Percentiles rank a stretch among this genome's conserved stretches.
Conservation (phyloP, 306 rosid species). For the Crotalaria pallida region DNA sequence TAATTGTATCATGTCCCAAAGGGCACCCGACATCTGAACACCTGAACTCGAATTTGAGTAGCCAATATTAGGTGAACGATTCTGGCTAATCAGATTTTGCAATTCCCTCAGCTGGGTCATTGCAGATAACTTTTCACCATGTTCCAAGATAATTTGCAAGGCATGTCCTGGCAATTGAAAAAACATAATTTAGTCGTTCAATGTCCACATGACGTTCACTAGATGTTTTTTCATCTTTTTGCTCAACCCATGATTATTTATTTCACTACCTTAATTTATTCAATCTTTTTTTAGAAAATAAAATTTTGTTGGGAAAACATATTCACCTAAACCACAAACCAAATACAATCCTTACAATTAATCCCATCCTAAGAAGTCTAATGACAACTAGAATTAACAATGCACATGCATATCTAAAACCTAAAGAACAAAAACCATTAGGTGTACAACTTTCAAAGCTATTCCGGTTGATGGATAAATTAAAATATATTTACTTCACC, state of each 20-base stretch:
- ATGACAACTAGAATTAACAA: constrained; percentile 4
- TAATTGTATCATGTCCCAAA: constrained; percentile 93
- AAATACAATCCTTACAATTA: neutral
- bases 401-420: neutral
- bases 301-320: constrained; percentile 10
- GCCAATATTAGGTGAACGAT: constrained; percentile 49
- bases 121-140: constrained; percentile 92
- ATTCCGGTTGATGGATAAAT: neutral
- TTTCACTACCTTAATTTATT: neutral
- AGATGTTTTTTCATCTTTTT: neutral
- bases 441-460: neutral
- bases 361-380: constrained; percentile 4
- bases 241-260: neutral
- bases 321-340: constrained; percentile 4
- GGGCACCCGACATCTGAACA: constrained; percentile 73
- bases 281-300: neutral
- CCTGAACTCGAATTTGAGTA: constrained; percentile 45
- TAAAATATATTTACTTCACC: neutral
- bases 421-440: constrained; percentile 14
- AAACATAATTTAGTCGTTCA: constrained; percentile 20
- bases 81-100: constrained; percentile 71
- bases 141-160: constrained; percentile 82
- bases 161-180: constrained; percentile 56
- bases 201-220: constrained; percentile 1
- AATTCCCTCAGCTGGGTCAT: constrained; percentile 89